Base-by-base conservation (phyloP, 495 filamentous ascomycete genomes). In the Penicillium odoratum region DNA sequence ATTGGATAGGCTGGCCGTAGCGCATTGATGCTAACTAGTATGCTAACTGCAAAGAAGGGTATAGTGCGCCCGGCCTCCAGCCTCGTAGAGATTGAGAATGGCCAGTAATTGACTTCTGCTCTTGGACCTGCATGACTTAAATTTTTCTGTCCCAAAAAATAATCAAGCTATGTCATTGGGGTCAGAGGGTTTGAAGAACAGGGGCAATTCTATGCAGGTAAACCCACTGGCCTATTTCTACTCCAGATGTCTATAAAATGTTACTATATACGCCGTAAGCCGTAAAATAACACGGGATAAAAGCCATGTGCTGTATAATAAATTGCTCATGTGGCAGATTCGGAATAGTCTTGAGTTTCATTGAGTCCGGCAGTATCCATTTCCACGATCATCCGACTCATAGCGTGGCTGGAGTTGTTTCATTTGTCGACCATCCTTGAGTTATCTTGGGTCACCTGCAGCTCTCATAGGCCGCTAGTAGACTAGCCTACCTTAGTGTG, bases 381-480 rank as follows among this genome's bases (percentile, higher is more conserved):
- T 48, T 9, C 55, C 55, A 57, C 40, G 56, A 58, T 53, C 56
- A 55, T 50, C 58, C 45, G 21, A 53, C 36, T 48, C 46, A 28
- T 31, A 18, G 26, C 43, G 43, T 18, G 26, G 30, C 16, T 33
- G 46, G 49, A 25, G 46, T 26, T 46, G 57, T 69, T 69, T 64
- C 61, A 66, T 64, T 66, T 64, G 63, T 67, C 55, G n/a, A 21
- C 57, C 55, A 51, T 36, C 56, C 62, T 60, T 59, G 59, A 61
- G 44, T 66, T 64, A 62, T 55, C 55, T 68, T 60, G 58, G 66
- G 66, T 69, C 66, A 69, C 66, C 66, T 69, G 66, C 66, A 62
- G 64, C 60, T 29, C 45, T 53, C 59, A 54, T 51, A 67, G 62
- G 53, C 57, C 54, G 46, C 63, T 68, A 63, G 59, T 59, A 53